Evolutionary conservation across 2,329 filamentous ascomycete genomes (phyloP), one percentile per base, ranked within the genome.

Genomic region (Cordyceps militaris): DNA sequence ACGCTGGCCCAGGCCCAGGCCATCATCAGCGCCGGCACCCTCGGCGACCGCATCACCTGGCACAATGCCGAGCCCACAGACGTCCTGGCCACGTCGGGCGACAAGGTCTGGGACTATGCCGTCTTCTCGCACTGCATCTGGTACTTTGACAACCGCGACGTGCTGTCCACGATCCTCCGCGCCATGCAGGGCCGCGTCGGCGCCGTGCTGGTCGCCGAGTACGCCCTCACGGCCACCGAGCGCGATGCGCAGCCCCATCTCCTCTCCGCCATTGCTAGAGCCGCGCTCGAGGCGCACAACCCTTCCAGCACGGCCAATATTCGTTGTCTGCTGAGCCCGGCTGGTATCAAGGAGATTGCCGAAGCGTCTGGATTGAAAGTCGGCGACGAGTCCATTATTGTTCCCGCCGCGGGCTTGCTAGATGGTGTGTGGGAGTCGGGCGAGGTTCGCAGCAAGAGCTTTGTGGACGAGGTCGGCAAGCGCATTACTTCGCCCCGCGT

Each of bases 41-140:
- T 81, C 0, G 77, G 78, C 0, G 14, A 32, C 0, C 68, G 72
- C 14, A 75, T 82, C 24, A 66, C 70, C 2, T 83, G 76, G 69
- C 67, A 76, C 58, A 71, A 71, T 48, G 66, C 67, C 10, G 62
- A 70, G 5, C 71, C 73, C 0, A 59, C 69, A 4, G 66, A 68
- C 10, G 76, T 74, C 48, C 66, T 77, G 24, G 54, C 63, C 10
- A 58, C 62, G 59, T 61, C 57, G 53, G 56, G 50, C 4, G 62
- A 61, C 4, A 58, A 60, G 6, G 57, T 57, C 4, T 81, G 74
- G 67, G 76, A 80, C 60, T 73, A 70, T 23, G 71, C 74, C 2
- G 74, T 83, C 3, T 69, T 83, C 36, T 70, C 70, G 19, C 80
- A 83, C 65, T 76, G 72, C 61, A 70, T 80, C 28, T 84, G 77